These are phyloP conservation scores for Isoetes engelmannii DNA, from an alignment of 83 land plant species.

Conservation along the genomic window DNA sequence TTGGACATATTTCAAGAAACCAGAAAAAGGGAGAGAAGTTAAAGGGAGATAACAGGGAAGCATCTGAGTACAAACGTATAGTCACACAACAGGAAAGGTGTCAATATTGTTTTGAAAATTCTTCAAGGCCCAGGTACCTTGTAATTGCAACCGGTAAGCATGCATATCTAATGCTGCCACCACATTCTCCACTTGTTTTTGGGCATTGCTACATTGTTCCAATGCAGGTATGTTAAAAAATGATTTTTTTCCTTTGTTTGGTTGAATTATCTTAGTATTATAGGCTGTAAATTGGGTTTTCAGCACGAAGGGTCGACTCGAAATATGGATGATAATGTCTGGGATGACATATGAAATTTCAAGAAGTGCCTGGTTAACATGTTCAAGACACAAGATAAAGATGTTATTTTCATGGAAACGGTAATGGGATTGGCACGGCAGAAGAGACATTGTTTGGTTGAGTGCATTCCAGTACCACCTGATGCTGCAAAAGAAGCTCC, in stretches of 20 bases:
- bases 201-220: conserved; percentile 91
- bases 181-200: conserved; percentile 60
- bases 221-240: conserved; percentile 10
- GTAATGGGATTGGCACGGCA: conserved; percentile 64
- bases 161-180: conserved; percentile 76
- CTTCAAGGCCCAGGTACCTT: conserved; percentile 75
- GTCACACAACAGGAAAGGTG: conserved; percentile 88
- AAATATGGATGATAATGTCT: conserved; percentile 69
- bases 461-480: conserved; percentile 82
- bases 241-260: too few relatives aligned
- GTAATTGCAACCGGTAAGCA: conserved; percentile 71
- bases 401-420: conserved; percentile 82
- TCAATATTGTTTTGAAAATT: conserved; percentile 79
- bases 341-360: conserved; percentile 95
- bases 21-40: too few relatives aligned
- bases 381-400: conserved; percentile 74
- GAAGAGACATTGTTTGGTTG: conserved; percentile 79
- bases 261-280: too few relatives aligned
- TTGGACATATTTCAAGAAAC: conserved; percentile 6
- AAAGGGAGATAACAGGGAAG: conserved; percentile 18
- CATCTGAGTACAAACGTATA: conserved; percentile 20
- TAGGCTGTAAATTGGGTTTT: too few relatives aligned
- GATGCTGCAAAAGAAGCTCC: conserved; percentile 69
- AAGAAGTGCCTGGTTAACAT: conserved; percentile 90
- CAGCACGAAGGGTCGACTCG: conserved; percentile 95